Base-by-base conservation (phyloP, 1,284 basidiomycete genomes). In the Apiotrichum laibachii region DNA sequence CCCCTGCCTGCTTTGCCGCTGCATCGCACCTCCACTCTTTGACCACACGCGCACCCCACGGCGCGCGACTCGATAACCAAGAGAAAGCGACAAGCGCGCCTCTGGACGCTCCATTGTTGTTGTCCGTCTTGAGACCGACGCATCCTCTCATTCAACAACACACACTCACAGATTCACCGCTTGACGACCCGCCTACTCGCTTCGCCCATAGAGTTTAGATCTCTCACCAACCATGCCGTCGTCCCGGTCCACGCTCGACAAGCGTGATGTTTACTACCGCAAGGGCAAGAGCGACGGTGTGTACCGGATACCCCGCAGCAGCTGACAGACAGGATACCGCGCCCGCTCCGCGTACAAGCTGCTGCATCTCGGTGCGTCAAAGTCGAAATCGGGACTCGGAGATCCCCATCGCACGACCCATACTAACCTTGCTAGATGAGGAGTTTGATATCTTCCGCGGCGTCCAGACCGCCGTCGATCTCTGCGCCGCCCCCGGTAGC, bases 281-380 rank as follows among this genome's bases (percentile, higher is more conserved):
- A 75, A 79, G 55, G 71, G 68, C 51, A 77, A 76, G 64, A 73
- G 72, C 37, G 66, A 69, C 53, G 67, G 65, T 71, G 18, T 22
- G 60, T 61, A 31, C 19, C 15, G 40, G 22, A 34, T 52, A 12
- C 31, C 2, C 12, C 19, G 33, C 19, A 37, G 40, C 12, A 21
- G 42, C 52, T 40, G 22, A 58, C 40, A 19, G 10, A 18, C 67
- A 72, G 80, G 81, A 7, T 85, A 83, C 64, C 76, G 83, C 50
- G 83, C 83, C 2, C 75, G 83, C 12, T 84, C 83, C 15, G 83
- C 83, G 0, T 84, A 81, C 73, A 84, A 84, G 68, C 77, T 80
- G 7, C 55, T 78, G 1, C 76, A 76, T 57, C 67, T 77, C 9
- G 64, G 62, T 64, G 48, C 21, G 63, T 57, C 26, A 31, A 3